Base-by-base conservation (phyloP, 768 basidiomycete genomes). In the Dendrothele bispora region DNA sequence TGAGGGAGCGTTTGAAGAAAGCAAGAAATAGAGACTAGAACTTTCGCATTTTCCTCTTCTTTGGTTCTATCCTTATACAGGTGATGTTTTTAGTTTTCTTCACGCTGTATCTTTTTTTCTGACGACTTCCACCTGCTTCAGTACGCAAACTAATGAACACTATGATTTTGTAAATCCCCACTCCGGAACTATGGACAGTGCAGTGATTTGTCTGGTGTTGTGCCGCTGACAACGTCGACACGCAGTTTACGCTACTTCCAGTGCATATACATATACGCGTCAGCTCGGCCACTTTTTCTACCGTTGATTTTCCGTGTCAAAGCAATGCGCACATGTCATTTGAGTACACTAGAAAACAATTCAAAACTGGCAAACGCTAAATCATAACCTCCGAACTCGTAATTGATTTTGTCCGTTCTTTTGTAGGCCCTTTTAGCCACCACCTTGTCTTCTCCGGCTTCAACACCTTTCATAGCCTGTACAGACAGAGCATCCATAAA, bases 321-420 rank as follows among this genome's bases (percentile, higher is more conserved):
- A 42, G 17, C 18, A 30, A 15, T 36, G 14, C 27, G 22, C 29
- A 53, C 49, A 38, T 35, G 35, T 45, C 43, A 32, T 36, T 39
- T 57, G 37, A 40, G 41, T 32, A 21, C 24, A 20, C 41, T 46
- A 48, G 49, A 45, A 67, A 59, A 70, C 60, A 73, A 61, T 66
- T 91, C 88, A 66, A 92, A 94, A 63, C 84, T 91, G 32, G 91
- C 88, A 64, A 92, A 94, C 14, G 91, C 91, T 51, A 94, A 73
- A 63, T 91, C 90, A 63, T 94, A 94, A 43, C 86, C 92, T 38
- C 90, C 89, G 63, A 98, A 93, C 65, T 95, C 94, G 72, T 99
- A 99, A 64, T 95, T 92, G 65, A 99, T 98, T 69, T 95, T 91
- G 72, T 98, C 97, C 41, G 90, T 95, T 55, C 94, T 75, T 56